Evolutionary conservation across 495 filamentous ascomycete species (phyloP).

Genomic region (Apiosordaria backusii): DNA sequence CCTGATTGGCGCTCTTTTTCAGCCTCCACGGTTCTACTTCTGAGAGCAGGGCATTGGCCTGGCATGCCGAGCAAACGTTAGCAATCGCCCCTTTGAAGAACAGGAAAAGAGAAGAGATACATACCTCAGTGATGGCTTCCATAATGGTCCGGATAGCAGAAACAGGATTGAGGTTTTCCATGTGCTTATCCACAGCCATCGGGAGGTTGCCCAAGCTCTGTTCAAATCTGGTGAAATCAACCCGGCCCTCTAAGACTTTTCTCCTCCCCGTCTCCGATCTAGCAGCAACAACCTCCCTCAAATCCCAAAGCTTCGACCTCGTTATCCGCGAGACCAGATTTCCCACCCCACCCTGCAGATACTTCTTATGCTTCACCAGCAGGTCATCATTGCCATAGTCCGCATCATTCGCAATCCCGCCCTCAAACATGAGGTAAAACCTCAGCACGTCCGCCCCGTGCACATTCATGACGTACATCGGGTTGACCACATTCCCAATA

Average conservation of each 20-base stretch:
- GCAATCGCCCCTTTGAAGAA: not conserved
- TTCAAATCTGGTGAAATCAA: too few species aligned
- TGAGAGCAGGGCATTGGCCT: constrained; percentile 70
- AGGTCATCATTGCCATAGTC: constrained; percentile 80
- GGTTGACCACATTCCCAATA: constrained; percentile 90
- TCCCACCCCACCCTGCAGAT: constrained; percentile 68
- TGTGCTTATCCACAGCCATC: constrained; percentile 33
- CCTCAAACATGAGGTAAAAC: constrained; percentile 78
- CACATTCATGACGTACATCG: constrained; percentile 84
- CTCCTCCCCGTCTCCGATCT: not conserved
- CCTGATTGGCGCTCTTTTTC: constrained; percentile 17
- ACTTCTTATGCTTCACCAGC: constrained; percentile 71
- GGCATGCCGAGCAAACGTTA: not conserved
- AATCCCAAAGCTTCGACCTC: constrained; percentile 61
- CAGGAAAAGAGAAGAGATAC: constrained; percentile 4
- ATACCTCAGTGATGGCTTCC: constrained; percentile 54
- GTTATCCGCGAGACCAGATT: constrained; percentile 72
- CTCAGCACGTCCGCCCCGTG: constrained; percentile 86
- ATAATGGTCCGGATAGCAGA: constrained; percentile 65
- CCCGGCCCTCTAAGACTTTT: not conserved
- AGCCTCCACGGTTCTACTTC: constrained; percentile 36
- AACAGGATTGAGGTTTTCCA: constrained; percentile 63
- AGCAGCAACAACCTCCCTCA: constrained; percentile 51
- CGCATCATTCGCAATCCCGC: constrained; percentile 68
- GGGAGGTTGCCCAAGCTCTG: not conserved